Evolutionary conservation across 768 basidiomycete species (phyloP), one percentile per base, ranked within the genome.

Genomic region (Lenzites betulinus): DNA sequence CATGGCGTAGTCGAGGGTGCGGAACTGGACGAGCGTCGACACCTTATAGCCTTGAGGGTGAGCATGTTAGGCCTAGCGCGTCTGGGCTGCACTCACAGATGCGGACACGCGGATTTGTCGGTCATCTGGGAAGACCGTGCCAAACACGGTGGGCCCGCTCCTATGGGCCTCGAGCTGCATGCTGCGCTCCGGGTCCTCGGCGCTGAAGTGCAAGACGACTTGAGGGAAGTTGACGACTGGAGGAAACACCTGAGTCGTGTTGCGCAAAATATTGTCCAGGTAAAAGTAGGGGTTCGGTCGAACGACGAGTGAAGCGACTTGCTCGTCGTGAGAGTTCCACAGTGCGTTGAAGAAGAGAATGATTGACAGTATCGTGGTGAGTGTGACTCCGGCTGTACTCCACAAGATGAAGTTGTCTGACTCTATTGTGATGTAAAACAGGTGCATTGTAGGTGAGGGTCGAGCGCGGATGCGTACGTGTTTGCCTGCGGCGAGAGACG

Each of bases 1-100:
- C 64, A 64, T 64, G n/a, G 51, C 52, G 28, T 61, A 62, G 60
- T 64, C 64, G 16, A 64, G 33, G 51, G 61, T 58, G 51, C 64
- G 55, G 56, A 64, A 64, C 25, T 64, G 64, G 5, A 58, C 36
- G 23, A 62, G 28, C n/a, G 61, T 62, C 18, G 61, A 53, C 15
- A 49, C 28, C 61, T 46, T 11, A 11, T 4, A 33, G 30, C 11
- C 30, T 33, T 33, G 30, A 33, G 11, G 30, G 30, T 33, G 30
- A 33, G 30, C 30, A 33, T 33, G 30, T n/a, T n/a, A 33, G 30
- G 6, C 30, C 11, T 11, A 33, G 4, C 30, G 11, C 30, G 30
- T 33, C 11, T 33, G 30, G 30, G 4, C 4, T 33, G 30, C 11
- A 33, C 44, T 15, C 18, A 46, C 22, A 22, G 16, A 20, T 23